Evolutionary conservation across 2,329 filamentous ascomycete species (phyloP).

Genomic region (Phialophora verrucosa): DNA sequence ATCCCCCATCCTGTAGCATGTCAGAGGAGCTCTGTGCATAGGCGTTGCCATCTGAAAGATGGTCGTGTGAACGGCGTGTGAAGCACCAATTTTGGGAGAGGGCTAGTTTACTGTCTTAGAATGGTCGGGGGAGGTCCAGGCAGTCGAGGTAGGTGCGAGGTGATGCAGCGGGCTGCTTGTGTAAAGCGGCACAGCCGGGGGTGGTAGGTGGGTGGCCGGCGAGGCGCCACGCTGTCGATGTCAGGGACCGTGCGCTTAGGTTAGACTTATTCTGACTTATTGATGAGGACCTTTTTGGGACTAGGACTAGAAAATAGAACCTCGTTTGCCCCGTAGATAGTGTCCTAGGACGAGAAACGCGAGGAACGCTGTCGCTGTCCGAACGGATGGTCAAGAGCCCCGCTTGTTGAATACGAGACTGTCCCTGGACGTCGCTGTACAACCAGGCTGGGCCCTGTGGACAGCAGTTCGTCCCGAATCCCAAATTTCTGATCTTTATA

Average conservation of each 20-base stretch:
- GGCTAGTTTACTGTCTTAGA: not conserved
- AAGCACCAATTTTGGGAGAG: not conserved
- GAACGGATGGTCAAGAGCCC: not conserved
- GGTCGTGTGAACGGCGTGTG: not conserved
- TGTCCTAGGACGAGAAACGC: not conserved
- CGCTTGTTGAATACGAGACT: not conserved
- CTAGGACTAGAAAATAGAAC: too few relatives aligned
- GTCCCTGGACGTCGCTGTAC: not conserved
- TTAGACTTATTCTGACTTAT: not conserved
- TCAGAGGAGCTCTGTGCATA: not conserved
- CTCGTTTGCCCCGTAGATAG: too few relatives aligned
- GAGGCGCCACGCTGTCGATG: too few relatives aligned
- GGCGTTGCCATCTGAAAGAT: not conserved
- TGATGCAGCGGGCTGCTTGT: too few relatives aligned
- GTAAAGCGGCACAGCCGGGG: too few relatives aligned
- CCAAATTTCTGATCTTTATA: not conserved
- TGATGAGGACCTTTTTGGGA: not conserved
- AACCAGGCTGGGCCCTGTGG: not conserved
- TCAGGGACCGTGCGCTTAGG: not conserved
- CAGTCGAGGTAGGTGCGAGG: too few relatives aligned
- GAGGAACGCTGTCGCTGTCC: too few relatives aligned
- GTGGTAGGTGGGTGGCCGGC: too few relatives aligned
- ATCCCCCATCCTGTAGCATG: not conserved
- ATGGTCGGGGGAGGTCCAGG: conserved; percentile 6
- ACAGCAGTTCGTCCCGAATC: not conserved